A percentile compares a stretch with the other conserved stretches of the same genome.
These are phyloP conservation scores for Metschnikowia sp. DNA, from an alignment of 805 yeast species.

Conservation along the genomic window DNA sequence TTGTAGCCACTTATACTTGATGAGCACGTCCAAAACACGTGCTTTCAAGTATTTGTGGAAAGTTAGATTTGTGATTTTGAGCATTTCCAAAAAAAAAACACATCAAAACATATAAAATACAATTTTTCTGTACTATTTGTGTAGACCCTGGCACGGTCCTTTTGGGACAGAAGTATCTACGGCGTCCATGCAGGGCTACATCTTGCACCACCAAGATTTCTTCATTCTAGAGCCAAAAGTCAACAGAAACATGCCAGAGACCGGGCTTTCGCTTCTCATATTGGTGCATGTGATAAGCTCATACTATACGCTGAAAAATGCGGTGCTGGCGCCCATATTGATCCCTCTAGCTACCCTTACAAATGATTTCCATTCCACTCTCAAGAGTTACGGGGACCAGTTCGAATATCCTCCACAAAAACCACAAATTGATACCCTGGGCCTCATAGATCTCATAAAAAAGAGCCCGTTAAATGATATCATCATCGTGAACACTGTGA, in stretches of 20 bases:
- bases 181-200: not conserved
- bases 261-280: not conserved
- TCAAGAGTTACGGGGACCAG: conserved; percentile 7
- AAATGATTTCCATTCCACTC: conserved; percentile 6
- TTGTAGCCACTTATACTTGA: too few species aligned
- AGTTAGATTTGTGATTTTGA: too few species aligned
- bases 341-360: conserved; percentile 8
- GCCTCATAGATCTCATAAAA: conserved; percentile 4
- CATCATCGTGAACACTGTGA: not conserved
- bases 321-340: not conserved
- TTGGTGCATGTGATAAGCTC: conserved; percentile 6
- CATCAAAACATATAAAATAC: too few species aligned
- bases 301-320: not conserved
- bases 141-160: too few species aligned
- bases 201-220: not conserved
- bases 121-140: too few species aligned
- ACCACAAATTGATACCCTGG: not conserved
- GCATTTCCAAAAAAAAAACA: too few species aligned
- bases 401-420: conserved; percentile 1
- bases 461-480: conserved; percentile 3
- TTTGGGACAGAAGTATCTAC: too few species aligned
- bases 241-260: not conserved
- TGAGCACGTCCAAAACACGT: too few species aligned
- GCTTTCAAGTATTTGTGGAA: too few species aligned
- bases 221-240: not conserved